Percentiles rank a stretch among this genome's conserved stretches.
Conservation (phyloP, 176 grass and related monocot genomes). For the Rhipidocladum racemiflorum region DNA sequence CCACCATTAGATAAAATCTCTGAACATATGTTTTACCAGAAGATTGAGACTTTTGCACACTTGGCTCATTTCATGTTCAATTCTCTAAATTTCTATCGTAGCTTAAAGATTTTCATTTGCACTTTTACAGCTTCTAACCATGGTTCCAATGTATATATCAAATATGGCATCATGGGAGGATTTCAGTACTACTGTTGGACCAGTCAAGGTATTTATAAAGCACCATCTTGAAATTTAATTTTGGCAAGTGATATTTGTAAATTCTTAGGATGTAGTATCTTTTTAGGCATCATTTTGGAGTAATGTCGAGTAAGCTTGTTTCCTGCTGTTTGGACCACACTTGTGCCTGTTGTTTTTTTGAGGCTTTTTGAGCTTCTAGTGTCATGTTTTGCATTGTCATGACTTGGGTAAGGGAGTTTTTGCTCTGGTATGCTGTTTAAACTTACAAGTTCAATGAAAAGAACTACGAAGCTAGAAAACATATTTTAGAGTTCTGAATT, state of each 20-base stretch:
- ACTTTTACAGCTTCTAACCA: slow-evolving; percentile 16
- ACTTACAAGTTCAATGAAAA: not conserved
- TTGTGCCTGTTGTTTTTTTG: not conserved
- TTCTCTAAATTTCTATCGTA: not conserved
- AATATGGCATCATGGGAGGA: not conserved
- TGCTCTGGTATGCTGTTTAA: not conserved
- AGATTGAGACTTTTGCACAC: not conserved
- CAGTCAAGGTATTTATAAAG: slow-evolving; percentile 23
- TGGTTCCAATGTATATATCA: not conserved
- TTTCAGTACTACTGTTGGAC: not conserved
- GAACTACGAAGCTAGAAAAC: not conserved
- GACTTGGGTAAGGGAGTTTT: not conserved
- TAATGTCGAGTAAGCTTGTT: not conserved
- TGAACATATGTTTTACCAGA: not conserved
- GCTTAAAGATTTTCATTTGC: not conserved
- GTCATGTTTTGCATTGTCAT: not conserved
- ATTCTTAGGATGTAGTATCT: not conserved
- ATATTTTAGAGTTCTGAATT: not conserved
- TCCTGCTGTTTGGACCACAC: not conserved
- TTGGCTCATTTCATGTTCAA: not conserved
- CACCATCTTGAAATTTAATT: slow-evolving; percentile 12
- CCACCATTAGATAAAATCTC: not conserved
- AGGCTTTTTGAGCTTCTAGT: not conserved
- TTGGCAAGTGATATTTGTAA: not conserved
- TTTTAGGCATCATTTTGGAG: not conserved